Evolutionary conservation across 1,284 basidiomycete genomes (phyloP).

Genomic region (Albatrellus sp.): DNA sequence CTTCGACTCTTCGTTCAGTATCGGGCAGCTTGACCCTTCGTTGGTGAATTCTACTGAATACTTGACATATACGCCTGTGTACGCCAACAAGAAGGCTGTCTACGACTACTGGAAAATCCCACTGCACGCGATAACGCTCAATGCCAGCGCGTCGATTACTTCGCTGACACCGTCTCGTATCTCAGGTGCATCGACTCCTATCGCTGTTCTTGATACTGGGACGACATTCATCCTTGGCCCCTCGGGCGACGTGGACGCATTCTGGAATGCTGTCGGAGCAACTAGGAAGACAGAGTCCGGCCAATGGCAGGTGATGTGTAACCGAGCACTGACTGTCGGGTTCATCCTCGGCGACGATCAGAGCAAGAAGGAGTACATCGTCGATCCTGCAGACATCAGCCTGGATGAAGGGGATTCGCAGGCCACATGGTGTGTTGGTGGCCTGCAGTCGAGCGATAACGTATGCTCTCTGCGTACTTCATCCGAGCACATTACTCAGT

Average conservation of each 20-base stretch:
- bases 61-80: constrained; percentile 30
- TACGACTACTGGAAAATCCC: constrained; percentile 53
- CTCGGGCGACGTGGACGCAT: constrained; percentile 32
- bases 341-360: constrained; percentile 32
- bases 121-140: constrained; percentile 31
- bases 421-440: constrained; percentile 44
- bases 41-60: constrained; percentile 22
- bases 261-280: constrained; percentile 34
- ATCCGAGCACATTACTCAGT: neutral
- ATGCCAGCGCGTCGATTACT: constrained; percentile 22
- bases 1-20: constrained; percentile 34
- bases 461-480: constrained; percentile 18
- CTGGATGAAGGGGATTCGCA: constrained; percentile 29
- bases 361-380: constrained; percentile 24
- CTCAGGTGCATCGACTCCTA: constrained; percentile 26
- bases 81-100: constrained; percentile 19
- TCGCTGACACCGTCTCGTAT: constrained; percentile 33
- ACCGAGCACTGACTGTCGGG: constrained; percentile 31
- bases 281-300: constrained; percentile 27
- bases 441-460: constrained; percentile 41
- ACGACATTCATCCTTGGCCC: constrained; percentile 48
- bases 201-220: constrained; percentile 46
- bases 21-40: constrained; percentile 34
- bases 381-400: constrained; percentile 41
- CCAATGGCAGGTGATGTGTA: constrained; percentile 40